These are phyloP conservation scores for Penicillium robsamsonii DNA, from an alignment of 495 filamentous ascomycete genomes.

Conservation along the genomic window DNA sequence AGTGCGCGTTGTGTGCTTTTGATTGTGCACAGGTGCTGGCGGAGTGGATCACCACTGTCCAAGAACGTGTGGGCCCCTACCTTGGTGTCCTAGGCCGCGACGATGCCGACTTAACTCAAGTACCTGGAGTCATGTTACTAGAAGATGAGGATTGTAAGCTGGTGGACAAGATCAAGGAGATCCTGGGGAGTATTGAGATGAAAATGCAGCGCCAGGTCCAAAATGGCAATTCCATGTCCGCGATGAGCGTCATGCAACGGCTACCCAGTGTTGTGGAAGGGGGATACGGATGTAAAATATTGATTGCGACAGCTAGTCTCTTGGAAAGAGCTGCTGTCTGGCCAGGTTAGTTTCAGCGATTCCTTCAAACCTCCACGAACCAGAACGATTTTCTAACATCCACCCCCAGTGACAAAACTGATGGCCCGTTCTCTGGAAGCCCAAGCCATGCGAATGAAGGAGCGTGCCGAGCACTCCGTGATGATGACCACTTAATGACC, in stretches of 20 bases:
- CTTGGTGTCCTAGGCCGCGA: constrained; percentile 84
- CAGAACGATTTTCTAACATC: constrained; percentile 5
- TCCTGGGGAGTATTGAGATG: constrained; percentile 72
- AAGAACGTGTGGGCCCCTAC: constrained; percentile 88
- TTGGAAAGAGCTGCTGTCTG: constrained; percentile 87
- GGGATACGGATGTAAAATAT: constrained; percentile 82
- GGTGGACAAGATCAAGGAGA: constrained; percentile 77
- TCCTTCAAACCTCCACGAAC: background rate
- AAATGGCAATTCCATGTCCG: constrained; percentile 44
- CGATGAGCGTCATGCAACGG: constrained; percentile 51
- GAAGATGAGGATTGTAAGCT: constrained; percentile 92
- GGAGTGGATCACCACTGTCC: constrained; percentile 93
- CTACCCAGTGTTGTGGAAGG: constrained; percentile 60
- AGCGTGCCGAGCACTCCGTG: constrained; percentile 64
- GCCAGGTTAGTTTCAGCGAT: constrained; percentile 64
- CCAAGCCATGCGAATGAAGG: constrained; percentile 79
- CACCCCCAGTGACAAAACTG: constrained; percentile 67
- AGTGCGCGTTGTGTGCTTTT: constrained; percentile 89
- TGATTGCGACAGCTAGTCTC: constrained; percentile 84
- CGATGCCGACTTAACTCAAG: constrained; percentile 69
- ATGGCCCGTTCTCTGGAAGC: constrained; percentile 85
- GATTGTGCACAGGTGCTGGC: constrained; percentile 97
- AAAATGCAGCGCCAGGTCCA: constrained; percentile 67
- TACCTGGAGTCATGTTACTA: constrained; percentile 83
- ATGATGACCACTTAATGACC: constrained; percentile 40